These are phyloP conservation scores for Serpula lacrymans DNA, from an alignment of 768 basidiomycete genomes.

Conservation along the genomic window DNA sequence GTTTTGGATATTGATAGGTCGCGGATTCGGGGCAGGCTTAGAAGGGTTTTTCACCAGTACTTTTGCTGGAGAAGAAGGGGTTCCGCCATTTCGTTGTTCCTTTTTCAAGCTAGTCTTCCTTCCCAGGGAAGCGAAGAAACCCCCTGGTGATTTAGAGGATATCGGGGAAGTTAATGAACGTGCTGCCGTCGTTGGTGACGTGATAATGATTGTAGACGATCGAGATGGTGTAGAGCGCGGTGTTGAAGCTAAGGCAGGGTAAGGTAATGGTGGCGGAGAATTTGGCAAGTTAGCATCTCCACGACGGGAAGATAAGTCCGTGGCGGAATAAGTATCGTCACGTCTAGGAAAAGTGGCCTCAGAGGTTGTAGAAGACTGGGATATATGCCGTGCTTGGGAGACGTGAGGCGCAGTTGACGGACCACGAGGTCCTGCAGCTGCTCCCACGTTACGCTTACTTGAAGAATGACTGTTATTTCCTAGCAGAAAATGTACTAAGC, in stretches of 20 bases:
- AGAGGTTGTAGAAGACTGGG: constrained; percentile 68
- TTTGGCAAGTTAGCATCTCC: constrained; percentile 52
- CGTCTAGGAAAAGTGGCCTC: constrained; percentile 78
- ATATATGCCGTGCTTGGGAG: constrained; percentile 63
- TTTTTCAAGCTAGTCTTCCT: constrained; percentile 59
- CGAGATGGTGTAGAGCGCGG: constrained; percentile 22
- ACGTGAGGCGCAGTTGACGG: constrained; percentile 42
- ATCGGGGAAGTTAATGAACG: constrained; percentile 45
- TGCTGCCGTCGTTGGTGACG: constrained; percentile 44
- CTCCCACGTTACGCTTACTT: constrained; percentile 25
- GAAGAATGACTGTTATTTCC: constrained; percentile 16
- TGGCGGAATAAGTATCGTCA: constrained; percentile 74
- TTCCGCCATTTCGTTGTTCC: constrained; percentile 23
- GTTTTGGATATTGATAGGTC: constrained; percentile 26
- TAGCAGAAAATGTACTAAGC: constrained; percentile 12
- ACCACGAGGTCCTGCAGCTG: constrained; percentile 14
- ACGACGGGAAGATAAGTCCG: constrained; percentile 57
- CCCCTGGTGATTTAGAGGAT: constrained; percentile 43
- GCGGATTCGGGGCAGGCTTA: constrained; percentile 24
- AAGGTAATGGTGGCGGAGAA: constrained; percentile 63
- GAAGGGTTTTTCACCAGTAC: constrained; percentile 37
- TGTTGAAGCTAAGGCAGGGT: constrained; percentile 59
- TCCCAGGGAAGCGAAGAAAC: constrained; percentile 74
- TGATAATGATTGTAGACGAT: constrained; percentile 30
- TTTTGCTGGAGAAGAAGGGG: constrained; percentile 31